phyloP scores from a whole-genome alignment of 202 grass and related monocot genomes.

The Carex arenaria region DNA sequence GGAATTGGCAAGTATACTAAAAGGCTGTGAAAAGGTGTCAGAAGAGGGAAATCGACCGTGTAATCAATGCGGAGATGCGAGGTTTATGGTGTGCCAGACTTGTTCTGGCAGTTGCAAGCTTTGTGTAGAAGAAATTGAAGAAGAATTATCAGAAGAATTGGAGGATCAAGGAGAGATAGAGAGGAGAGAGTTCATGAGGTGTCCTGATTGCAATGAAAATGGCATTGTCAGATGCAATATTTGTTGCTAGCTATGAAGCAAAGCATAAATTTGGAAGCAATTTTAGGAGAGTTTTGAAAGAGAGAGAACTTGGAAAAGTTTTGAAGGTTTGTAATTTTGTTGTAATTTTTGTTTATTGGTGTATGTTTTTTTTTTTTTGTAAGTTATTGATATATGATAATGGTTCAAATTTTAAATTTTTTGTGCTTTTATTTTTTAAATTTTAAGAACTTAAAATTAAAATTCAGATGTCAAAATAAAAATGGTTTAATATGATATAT shows the following conservation, averaged over 20 bases:
- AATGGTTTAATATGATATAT: too few species aligned
- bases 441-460: too few species aligned
- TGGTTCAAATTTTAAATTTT: too few species aligned
- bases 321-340: slow-evolving; percentile 8
- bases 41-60: slow-evolving; percentile 30
- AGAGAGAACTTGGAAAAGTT: background rate
- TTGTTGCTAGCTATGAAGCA: slow-evolving; percentile 41
- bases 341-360: slow-evolving; percentile 1
- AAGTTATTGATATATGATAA: too few species aligned
- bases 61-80: slow-evolving; percentile 61
- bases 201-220: slow-evolving; percentile 85
- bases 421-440: too few species aligned
- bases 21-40: slow-evolving; percentile 34
- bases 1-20: slow-evolving; percentile 42
- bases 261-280: background rate
- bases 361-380: background rate
- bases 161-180: slow-evolving; percentile 13
- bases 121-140: slow-evolving; percentile 28
- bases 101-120: slow-evolving; percentile 97
- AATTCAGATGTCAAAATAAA: too few species aligned
- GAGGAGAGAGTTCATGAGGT: slow-evolving; percentile 48
- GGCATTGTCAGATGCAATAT: slow-evolving; percentile 77
- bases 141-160: background rate
- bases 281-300: background rate
- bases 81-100: slow-evolving; percentile 76